These are phyloP conservation scores for Fonsecaea monophora DNA, from an alignment of 2,329 filamentous ascomycete genomes.

Conservation along the genomic window DNA sequence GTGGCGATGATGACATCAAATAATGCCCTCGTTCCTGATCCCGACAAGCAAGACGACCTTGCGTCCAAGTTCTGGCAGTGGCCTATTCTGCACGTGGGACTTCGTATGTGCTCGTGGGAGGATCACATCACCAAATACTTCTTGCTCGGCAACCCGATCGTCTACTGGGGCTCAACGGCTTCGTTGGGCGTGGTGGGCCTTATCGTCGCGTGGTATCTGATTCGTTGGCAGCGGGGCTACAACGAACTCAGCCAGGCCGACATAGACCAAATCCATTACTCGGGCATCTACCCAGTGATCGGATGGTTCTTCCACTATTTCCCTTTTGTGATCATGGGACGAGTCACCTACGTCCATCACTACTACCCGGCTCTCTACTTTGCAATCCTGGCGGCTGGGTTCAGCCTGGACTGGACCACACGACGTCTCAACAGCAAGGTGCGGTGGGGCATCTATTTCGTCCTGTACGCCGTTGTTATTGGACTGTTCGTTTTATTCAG, in stretches of 20 bases:
- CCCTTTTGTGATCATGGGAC: conserved; percentile 95
- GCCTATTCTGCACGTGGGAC: conserved; percentile 91
- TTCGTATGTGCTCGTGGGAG: conserved; percentile 99
- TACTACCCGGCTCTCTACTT: conserved; percentile 99
- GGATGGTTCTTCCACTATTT: conserved; percentile 97
- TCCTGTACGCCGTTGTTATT: conserved; percentile 76
- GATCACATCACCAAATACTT: conserved; percentile 97
- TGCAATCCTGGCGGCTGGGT: conserved; percentile 86
- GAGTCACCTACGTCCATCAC: conserved; percentile 98
- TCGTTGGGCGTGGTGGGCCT: conserved; percentile 75
- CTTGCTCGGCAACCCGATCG: conserved; percentile 91
- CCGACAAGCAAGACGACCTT: conserved; percentile 98
- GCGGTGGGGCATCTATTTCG: conserved; percentile 72
- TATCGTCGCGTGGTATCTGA: conserved; percentile 79
- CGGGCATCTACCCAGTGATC: conserved; percentile 85
- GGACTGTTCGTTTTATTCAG: conserved; percentile 87
- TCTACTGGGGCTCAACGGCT: conserved; percentile 93
- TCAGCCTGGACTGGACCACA: conserved; percentile 84
- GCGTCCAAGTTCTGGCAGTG: conserved; percentile 98
- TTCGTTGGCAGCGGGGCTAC: conserved; percentile 97
- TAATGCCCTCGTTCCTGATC: conserved; percentile 95
- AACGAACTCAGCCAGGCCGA: conserved; percentile 78
- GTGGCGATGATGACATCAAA: conserved; percentile 99
- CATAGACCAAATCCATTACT: conserved; percentile 93
- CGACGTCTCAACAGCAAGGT: conserved; percentile 68